A percentile compares a stretch with the other conserved stretches of the same genome.
Conservation (phyloP, 805 yeast genomes). For the Candida saitoana region DNA sequence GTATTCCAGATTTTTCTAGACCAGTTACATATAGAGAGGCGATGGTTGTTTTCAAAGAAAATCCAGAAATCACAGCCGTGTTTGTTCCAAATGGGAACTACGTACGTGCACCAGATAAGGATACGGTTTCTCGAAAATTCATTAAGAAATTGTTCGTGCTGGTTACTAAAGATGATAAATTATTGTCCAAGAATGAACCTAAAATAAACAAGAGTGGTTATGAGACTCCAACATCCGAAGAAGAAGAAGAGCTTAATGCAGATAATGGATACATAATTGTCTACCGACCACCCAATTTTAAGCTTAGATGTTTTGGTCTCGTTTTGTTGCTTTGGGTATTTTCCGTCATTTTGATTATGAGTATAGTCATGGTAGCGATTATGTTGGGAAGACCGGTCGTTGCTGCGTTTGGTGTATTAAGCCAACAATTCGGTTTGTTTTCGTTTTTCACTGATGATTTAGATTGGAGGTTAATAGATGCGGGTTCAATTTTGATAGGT, state of each 20-base stretch:
- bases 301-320: conserved; percentile 50
- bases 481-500: conserved; percentile 18
- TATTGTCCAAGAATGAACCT: conserved; percentile 27
- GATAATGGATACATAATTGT: conserved; percentile 62
- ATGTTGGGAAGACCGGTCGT: conserved; percentile 28
- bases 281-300: conserved; percentile 80
- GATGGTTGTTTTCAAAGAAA: conserved; percentile 34
- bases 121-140: conserved; percentile 57
- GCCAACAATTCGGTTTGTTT: background rate
- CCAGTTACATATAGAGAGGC: conserved; percentile 55
- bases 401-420: conserved; percentile 2
- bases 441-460: conserved; percentile 1
- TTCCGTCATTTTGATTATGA: conserved; percentile 28
- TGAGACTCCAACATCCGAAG: conserved; percentile 30
- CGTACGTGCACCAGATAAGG: conserved; percentile 84
- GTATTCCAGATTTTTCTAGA: conserved; percentile 49
- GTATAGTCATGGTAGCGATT: conserved; percentile 17
- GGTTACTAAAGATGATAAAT: conserved; percentile 74
- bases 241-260: conserved; percentile 30
- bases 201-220: conserved; percentile 12
- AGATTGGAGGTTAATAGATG: conserved; percentile 20
- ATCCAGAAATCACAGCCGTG: conserved; percentile 45
- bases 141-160: conserved; percentile 70
- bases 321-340: conserved; percentile 47
- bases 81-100: conserved; percentile 79